Evolutionary conservation across 2,329 filamentous ascomycete genomes (phyloP), one percentile per base, ranked within the genome.

Genomic region (Pseudogymnoascus sp.): DNA sequence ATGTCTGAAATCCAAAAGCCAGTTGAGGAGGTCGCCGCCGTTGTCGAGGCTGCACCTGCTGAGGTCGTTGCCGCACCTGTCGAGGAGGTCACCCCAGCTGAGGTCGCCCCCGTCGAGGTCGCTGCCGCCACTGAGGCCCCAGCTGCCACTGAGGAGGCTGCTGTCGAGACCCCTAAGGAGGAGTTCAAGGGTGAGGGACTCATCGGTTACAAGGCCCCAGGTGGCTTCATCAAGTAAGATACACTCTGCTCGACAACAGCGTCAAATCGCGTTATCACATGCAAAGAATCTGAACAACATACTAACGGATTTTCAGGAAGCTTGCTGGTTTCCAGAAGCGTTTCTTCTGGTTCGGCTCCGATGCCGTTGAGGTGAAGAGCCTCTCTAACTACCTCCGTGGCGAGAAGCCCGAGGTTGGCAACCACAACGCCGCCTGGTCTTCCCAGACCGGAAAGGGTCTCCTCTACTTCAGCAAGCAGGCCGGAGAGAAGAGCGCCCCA

Each of bases 361-460:
- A 92, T 61, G 78, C 89, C 58, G 76, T 95, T 63, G 84, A 92
- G 71, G 77, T 84, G 69, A 88, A 93, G 77, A 82, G 87, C 72
- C 82, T 97, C 62, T 76, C 81, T 68, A 78, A 82, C 69, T 97
- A 93, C 80, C 82, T 95, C 69, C 90, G 92, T 78, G 87, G 85
- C 71, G 92, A 96, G 84, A 97, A 97, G 87, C 81, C 87, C 62
- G 81, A 86, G 60, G 81, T 87, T 67, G 87, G 89, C 64, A 88
- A 95, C 79, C 83, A 89, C 67, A 88, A 88, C 69, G 88, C 86
- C 68, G 89, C 94, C 36, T 97, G 94, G 91, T 91, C 93, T 66
- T 86, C 86, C 68, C 86, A 96, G 81, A 97, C 93, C 63, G 93
- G 93, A 75, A 96, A 96, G 82, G 94, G 94, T 72, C 88, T 97